Conservation (phyloP, 768 basidiomycete genomes). For the Omphalotus guepiniiformis region DNA sequence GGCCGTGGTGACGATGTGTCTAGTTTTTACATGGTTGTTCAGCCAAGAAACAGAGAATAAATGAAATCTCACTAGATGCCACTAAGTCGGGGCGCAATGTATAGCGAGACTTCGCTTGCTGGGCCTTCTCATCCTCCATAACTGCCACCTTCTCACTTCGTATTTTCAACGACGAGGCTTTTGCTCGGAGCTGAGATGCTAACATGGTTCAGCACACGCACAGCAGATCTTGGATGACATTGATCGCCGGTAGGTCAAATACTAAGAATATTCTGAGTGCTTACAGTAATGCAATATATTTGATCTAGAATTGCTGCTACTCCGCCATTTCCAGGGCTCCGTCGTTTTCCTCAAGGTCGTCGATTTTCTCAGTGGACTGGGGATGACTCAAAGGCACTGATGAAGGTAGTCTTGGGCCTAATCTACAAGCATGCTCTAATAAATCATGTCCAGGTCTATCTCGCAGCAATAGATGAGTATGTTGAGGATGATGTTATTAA, state of each 20-base stretch:
- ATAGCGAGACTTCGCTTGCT: no score
- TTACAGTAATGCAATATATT: neutral
- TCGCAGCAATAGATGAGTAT: slow-evolving; percentile 19
- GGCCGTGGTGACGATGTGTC: no score
- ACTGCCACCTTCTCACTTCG: no score
- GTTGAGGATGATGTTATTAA: slow-evolving; percentile 15
- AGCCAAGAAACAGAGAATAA: no score
- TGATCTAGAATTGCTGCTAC: slow-evolving; percentile 13
- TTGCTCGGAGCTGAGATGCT: no score
- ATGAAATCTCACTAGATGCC: no score
- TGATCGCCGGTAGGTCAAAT: slow-evolving; percentile 29
- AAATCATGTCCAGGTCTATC: slow-evolving; percentile 15
- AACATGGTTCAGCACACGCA: slow-evolving; percentile 16
- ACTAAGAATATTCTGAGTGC: neutral
- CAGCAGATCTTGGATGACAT: slow-evolving; percentile 28
- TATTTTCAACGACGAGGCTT: no score
- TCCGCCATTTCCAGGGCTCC: slow-evolving; percentile 9
- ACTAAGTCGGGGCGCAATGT: no score
- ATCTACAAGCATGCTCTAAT: neutral
- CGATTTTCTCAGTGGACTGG: slow-evolving; percentile 18
- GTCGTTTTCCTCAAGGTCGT: slow-evolving; percentile 14
- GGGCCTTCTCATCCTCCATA: no score
- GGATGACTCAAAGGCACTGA: slow-evolving; percentile 13
- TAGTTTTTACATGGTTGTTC: no score
- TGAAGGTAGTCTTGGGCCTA: slow-evolving; percentile 12